Base-by-base conservation (phyloP, 1,284 basidiomycete genomes). In the Ustilago bromivora region DNA sequence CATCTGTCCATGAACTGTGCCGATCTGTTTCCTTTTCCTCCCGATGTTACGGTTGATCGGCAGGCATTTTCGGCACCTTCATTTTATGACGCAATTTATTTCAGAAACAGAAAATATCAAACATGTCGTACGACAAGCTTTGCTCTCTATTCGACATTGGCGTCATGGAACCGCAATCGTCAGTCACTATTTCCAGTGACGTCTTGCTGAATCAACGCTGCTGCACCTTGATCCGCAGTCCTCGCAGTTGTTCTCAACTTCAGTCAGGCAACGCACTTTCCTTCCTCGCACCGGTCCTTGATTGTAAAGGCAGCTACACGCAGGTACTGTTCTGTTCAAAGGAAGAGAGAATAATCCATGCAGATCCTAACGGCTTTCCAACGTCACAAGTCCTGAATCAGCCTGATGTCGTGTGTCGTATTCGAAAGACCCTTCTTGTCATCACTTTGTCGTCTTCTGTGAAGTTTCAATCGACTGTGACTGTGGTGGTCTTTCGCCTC, bases 151-250 rank as follows among this genome's bases (percentile, higher is more conserved):
- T 61, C 15, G 60, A 61, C 60, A 28, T 61, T 38, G n/a, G 41
- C 51, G 52, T 43, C 53, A 55, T 47, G 53, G 35, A 47, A 12
- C 11, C 49, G 17, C 35, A 41, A 55, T 55, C 64, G 53, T 17
- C 55, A 43, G 12, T 55, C 10, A 40, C 38, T 32, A 19, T 3
- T n/a, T 28, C n/a, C n/a, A 19, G 61, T 69, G 67, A 69, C 67
- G 67, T 69, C 32, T 55, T 63, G 67, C 56, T 69, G 67, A 69
- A 60, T 69, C 67, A 69, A 53, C 5, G 57, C 10, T 69, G 66
- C 10, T 69, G 66, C 55, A 67, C 55, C 17, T 38, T 52, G 19
- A 15, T 23, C 19, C 28, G 11, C 46, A 23, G 7, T 23, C 23
- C 9, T 11, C 17, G 13, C 23, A 34, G 41, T 54, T 31, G 36